Evolutionary conservation across 2,329 filamentous ascomycete species (phyloP).

Genomic region (Scortechinia acanthostroma): DNA sequence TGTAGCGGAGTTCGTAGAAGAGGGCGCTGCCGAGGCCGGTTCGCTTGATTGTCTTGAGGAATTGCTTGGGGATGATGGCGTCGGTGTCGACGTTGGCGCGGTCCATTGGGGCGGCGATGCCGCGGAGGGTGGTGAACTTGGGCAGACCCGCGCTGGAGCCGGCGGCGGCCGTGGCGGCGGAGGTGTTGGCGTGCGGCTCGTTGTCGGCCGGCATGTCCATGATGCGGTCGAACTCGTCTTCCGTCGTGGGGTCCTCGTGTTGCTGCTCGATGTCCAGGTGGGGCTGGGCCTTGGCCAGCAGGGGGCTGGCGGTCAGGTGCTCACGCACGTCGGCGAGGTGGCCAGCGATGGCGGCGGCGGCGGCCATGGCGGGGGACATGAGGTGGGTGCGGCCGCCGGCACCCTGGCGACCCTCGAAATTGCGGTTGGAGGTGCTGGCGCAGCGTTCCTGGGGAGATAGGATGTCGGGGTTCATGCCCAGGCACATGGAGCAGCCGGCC

Average conservation of each 20-base stretch:
- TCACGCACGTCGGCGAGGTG: conserved; percentile 89
- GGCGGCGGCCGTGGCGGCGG: conserved; percentile 29
- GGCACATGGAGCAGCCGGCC: conserved; percentile 96
- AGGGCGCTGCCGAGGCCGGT: conserved; percentile 83
- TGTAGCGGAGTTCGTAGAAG: conserved; percentile 79
- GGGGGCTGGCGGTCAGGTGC: conserved; percentile 43
- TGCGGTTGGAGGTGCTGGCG: conserved; percentile 91
- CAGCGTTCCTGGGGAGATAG: conserved; percentile 86
- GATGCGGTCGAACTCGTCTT: conserved; percentile 38
- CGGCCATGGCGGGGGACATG: conserved; percentile 96
- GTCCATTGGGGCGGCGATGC: conserved; percentile 80
- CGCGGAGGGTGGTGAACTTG: conserved; percentile 77
- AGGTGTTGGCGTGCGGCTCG: conserved; percentile 55
- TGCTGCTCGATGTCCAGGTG: conserved; percentile 42
- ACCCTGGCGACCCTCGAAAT: conserved; percentile 94
- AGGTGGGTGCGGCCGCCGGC: conserved; percentile 85
- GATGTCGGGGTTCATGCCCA: conserved; percentile 99
- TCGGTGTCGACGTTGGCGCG: conserved; percentile 95
- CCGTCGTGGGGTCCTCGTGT: conserved; percentile 25
- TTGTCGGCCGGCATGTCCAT: conserved; percentile 56
- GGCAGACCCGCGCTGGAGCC: conserved; percentile 57
- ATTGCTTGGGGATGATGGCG: conserved; percentile 98
- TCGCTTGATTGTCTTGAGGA: conserved; percentile 97
- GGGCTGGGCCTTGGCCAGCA: conserved; percentile 25
- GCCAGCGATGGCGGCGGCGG: conserved; percentile 79